These are phyloP conservation scores for Penicillium sp. DNA, from an alignment of 2,329 filamentous ascomycete species.

Conservation along the genomic window DNA sequence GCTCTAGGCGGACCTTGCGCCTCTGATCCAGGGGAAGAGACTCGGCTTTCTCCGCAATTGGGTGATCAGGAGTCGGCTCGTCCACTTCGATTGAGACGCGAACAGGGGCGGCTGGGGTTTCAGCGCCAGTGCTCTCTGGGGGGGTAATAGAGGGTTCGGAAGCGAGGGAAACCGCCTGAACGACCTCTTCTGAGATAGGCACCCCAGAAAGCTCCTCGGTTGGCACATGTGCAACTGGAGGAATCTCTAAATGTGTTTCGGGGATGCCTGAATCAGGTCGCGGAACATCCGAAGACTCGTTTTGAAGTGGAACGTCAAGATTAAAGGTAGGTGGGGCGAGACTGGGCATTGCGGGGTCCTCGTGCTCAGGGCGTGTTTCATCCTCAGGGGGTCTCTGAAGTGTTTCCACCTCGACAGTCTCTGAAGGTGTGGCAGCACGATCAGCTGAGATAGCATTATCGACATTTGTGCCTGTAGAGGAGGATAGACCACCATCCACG, in stretches of 20 bases:
- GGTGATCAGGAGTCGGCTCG: slow-evolving; percentile 24
- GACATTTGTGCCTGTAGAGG: slow-evolving; percentile 15
- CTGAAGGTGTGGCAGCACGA: slow-evolving; percentile 8
- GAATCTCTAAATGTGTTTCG: slow-evolving; percentile 23
- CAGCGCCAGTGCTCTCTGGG: slow-evolving; percentile 15
- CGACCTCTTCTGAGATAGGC: slow-evolving; percentile 9
- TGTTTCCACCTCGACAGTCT: slow-evolving; percentile 16
- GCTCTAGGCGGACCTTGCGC: slow-evolving; percentile 46
- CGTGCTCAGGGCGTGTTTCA: slow-evolving; percentile 26
- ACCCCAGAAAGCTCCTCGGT: slow-evolving; percentile 15
- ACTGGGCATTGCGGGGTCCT: slow-evolving; percentile 24
- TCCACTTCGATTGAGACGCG: slow-evolving; percentile 21
- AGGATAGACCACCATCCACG: slow-evolving; percentile 16
- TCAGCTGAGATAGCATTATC: slow-evolving; percentile 14
- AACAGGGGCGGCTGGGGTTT: slow-evolving; percentile 19
- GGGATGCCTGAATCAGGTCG: slow-evolving; percentile 19
- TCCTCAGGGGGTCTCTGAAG: slow-evolving; percentile 19
- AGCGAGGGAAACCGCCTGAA: slow-evolving; percentile 19
- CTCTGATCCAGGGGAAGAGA: slow-evolving; percentile 31
- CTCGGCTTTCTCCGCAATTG: slow-evolving; percentile 20
- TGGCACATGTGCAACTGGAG: slow-evolving; percentile 16
- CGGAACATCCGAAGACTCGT: slow-evolving; percentile 23
- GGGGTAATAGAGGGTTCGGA: slow-evolving; percentile 18
- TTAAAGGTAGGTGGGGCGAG: slow-evolving; percentile 32
- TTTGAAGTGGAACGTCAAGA: slow-evolving; percentile 29